Evolutionary conservation across 345 rosid species (phyloP), one percentile per base, ranked within the genome.

Genomic region (Euclidium syriacum): DNA sequence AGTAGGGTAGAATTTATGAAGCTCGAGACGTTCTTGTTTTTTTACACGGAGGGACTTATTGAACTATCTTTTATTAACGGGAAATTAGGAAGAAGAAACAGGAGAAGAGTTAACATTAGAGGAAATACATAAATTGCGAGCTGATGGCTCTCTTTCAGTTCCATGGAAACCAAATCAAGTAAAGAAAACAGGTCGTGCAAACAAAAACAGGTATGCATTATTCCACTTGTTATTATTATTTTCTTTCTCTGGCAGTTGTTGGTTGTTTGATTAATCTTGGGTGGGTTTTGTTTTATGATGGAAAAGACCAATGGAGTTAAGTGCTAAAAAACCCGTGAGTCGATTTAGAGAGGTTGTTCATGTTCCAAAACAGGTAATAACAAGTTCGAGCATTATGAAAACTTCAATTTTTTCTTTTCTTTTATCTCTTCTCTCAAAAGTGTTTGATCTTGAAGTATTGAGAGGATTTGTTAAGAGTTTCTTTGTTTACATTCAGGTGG

Each of bases 241-340:
- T 29, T 2, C 3, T 12, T 5, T 30, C 26, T 33, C 10, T 47
- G n/a, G n/a, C 33, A 52, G 16, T 36, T 47, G 18, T 57, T 57
- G 30, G 17, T 19, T 49, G 6, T 20, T 17, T 41, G 52, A 19
- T 26, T 68, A 19, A 60, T 52, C 39, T 33, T 67, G 0, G 25
- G 26, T 42, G 32, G n/a, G n/a, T 60, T 61, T 52, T 4, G 0
- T 56, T 19, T 60, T 52, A 30, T 73, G 30, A 38, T 50, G 27
- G 12, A 22, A 32, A 25, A 90, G 98, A 77, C 96, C 96, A 11
- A 73, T 78, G 76, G 96, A 89, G 68, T 76, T 68, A 24, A 85
- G 88, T 73, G 73, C 84, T 69, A 89, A 80, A 73, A 87, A 76
- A 78, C 98, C 95, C 0, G 90, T 92, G 69, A 67, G 79, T 72